These are phyloP conservation scores for Tolypocladium inflatum DNA, from an alignment of 2,329 filamentous ascomycete species.

Conservation along the genomic window DNA sequence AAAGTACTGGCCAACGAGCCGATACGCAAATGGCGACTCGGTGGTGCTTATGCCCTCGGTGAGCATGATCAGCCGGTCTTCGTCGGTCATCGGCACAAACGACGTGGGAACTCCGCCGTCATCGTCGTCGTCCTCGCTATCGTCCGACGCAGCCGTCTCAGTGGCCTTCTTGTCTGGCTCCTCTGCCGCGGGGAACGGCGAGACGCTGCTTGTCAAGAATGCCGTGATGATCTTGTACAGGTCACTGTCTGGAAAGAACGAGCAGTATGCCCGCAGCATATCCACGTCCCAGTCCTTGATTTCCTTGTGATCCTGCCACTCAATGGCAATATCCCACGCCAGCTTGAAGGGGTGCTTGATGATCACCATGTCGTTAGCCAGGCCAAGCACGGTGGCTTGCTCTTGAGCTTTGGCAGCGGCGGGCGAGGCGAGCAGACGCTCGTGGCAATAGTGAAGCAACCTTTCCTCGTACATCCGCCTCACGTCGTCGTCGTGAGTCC, in stretches of 20 bases:
- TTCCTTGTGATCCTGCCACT: conserved; percentile 75
- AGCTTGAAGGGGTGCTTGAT: conserved; percentile 85
- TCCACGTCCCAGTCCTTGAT: conserved; percentile 69
- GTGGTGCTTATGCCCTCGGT: conserved; percentile 58
- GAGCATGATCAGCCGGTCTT: conserved; percentile 76
- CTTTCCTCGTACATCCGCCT: conserved; percentile 86
- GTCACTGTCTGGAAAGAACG: conserved; percentile 76
- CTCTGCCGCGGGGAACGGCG: conserved; percentile 56
- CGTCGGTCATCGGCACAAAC: conserved; percentile 54
- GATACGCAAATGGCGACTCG: conserved; percentile 71
- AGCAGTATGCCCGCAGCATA: conserved; percentile 70
- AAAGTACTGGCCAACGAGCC: conserved; percentile 77
- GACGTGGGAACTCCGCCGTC: conserved; percentile 44
- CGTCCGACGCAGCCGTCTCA: conserved; percentile 32
- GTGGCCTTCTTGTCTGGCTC: conserved; percentile 12
- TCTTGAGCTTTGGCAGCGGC: conserved; percentile 58
- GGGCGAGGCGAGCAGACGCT: conserved; percentile 62
- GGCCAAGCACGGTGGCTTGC: conserved; percentile 60
- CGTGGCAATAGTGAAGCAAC: conserved; percentile 70
- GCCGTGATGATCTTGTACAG: conserved; percentile 73
- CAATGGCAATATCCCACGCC: conserved; percentile 84
- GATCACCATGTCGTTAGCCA: conserved; percentile 89
- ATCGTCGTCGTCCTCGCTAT: conserved; percentile 53
- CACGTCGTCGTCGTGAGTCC: conserved; percentile 78
- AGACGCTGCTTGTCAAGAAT: conserved; percentile 74